These are phyloP conservation scores for Stellera chamaejasme DNA, from an alignment of 345 rosid genomes.

Conservation along the genomic window DNA sequence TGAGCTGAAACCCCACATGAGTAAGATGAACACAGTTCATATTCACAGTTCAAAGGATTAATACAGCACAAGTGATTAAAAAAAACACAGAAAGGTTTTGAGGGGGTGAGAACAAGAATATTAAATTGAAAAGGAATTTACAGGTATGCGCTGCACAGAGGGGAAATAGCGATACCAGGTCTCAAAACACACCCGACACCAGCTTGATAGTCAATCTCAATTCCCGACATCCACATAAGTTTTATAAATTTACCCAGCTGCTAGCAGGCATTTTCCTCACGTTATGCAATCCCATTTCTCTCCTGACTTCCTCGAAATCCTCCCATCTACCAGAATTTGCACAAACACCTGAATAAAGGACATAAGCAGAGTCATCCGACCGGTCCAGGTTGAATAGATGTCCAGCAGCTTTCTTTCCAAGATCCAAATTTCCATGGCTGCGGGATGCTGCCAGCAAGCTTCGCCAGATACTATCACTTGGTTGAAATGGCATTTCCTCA, in stretches of 20 bases:
- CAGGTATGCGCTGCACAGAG: too few species aligned
- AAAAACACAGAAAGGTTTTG: too few species aligned
- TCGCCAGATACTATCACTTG: constrained; percentile 69
- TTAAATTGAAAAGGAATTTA: too few species aligned
- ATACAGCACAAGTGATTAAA: too few species aligned
- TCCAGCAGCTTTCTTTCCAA: constrained; percentile 68
- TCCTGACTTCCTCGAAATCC: constrained; percentile 56
- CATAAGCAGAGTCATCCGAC: constrained; percentile 76
- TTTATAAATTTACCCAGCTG: constrained; percentile 88
- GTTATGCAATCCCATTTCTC: constrained; percentile 60
- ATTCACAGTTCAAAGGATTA: too few species aligned
- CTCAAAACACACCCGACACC: too few species aligned
- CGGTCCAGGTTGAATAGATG: constrained; percentile 53
- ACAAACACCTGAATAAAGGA: constrained; percentile 70
- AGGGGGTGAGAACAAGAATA: too few species aligned
- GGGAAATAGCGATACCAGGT: too few species aligned
- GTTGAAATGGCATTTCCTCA: constrained; percentile 56
- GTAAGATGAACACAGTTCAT: too few species aligned
- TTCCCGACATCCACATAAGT: constrained; percentile 9
- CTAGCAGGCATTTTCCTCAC: constrained; percentile 79
- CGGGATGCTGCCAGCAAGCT: constrained; percentile 75
- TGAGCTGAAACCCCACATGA: too few species aligned
- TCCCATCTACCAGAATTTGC: constrained; percentile 87
- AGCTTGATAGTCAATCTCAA: too few species aligned
- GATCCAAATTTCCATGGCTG: constrained; percentile 62